Percentiles rank a stretch among this genome's conserved stretches.
phyloP scores from a whole-genome alignment of 2,329 filamentous ascomycete genomes.

The Curvularia sp. region DNA sequence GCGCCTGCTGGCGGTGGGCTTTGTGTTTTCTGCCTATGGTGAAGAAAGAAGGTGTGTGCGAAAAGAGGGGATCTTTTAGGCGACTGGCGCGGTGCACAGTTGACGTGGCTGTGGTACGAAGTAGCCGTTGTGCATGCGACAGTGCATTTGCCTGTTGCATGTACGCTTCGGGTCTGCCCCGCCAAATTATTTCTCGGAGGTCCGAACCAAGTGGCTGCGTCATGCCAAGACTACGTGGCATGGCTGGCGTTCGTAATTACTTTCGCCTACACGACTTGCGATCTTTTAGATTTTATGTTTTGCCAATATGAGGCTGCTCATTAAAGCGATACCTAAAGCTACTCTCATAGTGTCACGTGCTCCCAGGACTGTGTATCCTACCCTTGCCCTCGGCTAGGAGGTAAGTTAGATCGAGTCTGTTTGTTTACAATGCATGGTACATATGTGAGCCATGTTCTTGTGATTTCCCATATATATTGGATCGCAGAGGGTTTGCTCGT shows the following conservation, averaged over 20 bases:
- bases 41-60: slow-evolving; percentile 16
- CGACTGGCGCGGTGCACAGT: not conserved
- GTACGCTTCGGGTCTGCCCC: slow-evolving; percentile 1
- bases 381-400: not conserved
- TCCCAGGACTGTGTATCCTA: not conserved
- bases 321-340: not conserved
- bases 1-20: slow-evolving; percentile 50
- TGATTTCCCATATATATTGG: not conserved
- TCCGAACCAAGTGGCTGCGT: slow-evolving; percentile 15
- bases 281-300: not conserved
- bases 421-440: not conserved
- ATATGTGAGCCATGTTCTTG: not conserved
- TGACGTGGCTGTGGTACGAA: slow-evolving; percentile 10
- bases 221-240: slow-evolving; percentile 11
- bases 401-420: not conserved
- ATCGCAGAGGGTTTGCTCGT: too few relatives aligned
- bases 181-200: slow-evolving; percentile 15
- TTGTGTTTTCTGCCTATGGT: slow-evolving; percentile 62
- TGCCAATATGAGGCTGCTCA: not conserved
- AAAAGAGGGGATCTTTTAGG: not conserved
- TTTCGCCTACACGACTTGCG: not conserved
- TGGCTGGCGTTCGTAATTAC: not conserved
- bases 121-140: slow-evolving; percentile 1
- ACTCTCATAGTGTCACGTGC: not conserved
- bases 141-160: not conserved